phyloP scores from a whole-genome alignment of 345 rosid species.

The Citrus sinensis region DNA sequence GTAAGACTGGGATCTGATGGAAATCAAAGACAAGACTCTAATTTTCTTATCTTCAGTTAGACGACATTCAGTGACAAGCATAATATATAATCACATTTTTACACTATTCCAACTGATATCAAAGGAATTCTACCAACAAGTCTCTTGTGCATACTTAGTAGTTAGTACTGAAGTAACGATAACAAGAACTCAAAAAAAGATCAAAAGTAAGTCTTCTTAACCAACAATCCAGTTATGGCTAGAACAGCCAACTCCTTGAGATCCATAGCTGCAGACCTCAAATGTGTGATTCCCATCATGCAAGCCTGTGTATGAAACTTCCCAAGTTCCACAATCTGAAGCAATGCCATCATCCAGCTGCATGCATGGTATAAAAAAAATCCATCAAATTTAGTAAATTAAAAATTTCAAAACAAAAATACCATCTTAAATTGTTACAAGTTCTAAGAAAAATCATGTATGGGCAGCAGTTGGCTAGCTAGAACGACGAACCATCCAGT shows the following conservation, averaged over 20 bases:
- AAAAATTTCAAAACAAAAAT: not conserved
- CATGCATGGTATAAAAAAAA: slow-evolving; percentile 18
- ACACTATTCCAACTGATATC: not conserved
- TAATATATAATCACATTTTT: not conserved
- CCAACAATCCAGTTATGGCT: slow-evolving; percentile 79
- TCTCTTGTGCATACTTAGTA: not conserved
- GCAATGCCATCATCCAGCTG: slow-evolving; percentile 66
- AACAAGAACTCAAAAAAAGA: slow-evolving; percentile 15
- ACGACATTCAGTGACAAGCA: not conserved
- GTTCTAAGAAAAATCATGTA: not conserved
- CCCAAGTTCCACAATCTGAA: slow-evolving; percentile 51
- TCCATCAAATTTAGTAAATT: not conserved
- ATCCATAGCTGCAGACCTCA: slow-evolving; percentile 58
- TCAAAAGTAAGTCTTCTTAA: slow-evolving; percentile 36
- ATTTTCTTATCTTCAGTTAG: not conserved
- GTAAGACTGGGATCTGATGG: not conserved
- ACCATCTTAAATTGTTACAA: not conserved
- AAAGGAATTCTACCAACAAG: not conserved
- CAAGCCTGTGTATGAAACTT: slow-evolving; percentile 50
- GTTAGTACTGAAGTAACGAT: not conserved
- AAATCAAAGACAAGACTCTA: not conserved
- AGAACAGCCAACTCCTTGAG: slow-evolving; percentile 53
- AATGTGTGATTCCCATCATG: slow-evolving; percentile 76
- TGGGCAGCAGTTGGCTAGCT: not conserved
- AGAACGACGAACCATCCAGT: not conserved